Conservation (phyloP, 2,329 filamentous ascomycete genomes). For the Aureobasidium vineae region DNA sequence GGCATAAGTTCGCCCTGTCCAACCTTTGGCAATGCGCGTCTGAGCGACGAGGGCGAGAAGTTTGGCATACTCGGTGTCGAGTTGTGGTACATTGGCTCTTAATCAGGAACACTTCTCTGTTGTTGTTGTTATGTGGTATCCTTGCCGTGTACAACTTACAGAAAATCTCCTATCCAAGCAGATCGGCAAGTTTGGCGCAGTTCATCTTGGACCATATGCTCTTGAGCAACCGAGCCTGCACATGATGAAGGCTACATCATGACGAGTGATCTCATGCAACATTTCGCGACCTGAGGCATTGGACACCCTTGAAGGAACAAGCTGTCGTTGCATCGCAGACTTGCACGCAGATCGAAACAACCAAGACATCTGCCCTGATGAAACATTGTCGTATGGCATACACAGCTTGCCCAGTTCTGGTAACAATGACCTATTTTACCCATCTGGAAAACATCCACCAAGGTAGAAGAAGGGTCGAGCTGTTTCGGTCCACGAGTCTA, state of each 20-base stretch:
- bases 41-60: conserved; percentile 90
- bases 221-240: neutral
- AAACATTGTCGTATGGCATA: neutral
- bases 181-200: neutral
- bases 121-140: neutral
- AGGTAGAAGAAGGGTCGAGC: neutral
- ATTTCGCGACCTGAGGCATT: neutral
- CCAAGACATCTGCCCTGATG: neutral
- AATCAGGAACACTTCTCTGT: conserved; percentile 9
- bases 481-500: too few species aligned
- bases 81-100: conserved; percentile 81
- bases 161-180: neutral
- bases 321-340: neutral
- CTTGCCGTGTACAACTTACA: neutral
- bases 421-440: neutral
- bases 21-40: conserved; percentile 91
- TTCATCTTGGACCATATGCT: neutral
- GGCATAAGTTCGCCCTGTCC: conserved; percentile 81
- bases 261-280: neutral
- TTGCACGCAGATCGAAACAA: too few species aligned
- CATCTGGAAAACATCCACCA: neutral
- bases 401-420: neutral
- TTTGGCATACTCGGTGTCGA: conserved; percentile 91
- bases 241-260: neutral
- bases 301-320: neutral